phyloP scores from a whole-genome alignment of 345 rosid species.

The Moringa oleifera region DNA sequence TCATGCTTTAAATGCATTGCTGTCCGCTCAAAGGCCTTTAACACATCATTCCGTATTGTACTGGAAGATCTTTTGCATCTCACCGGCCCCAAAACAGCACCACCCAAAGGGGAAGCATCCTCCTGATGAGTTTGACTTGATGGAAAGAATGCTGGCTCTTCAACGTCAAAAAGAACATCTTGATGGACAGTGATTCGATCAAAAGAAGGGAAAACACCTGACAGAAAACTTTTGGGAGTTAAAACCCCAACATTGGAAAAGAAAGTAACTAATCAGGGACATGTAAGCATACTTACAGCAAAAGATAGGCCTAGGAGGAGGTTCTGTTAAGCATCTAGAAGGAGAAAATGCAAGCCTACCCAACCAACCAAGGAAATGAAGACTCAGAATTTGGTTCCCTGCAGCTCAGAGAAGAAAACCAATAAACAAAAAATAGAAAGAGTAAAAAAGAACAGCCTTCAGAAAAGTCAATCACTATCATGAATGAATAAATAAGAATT shows the following conservation, averaged over 20 bases:
- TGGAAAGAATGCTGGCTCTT: slow-evolving; percentile 1
- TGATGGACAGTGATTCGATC: slow-evolving; percentile 6
- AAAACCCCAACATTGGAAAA: neutral
- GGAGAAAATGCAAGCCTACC: no score
- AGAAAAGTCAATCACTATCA: no score
- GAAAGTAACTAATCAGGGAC: neutral
- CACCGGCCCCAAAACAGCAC: slow-evolving; percentile 9
- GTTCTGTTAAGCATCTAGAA: no score
- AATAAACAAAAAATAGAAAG: no score
- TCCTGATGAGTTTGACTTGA: slow-evolving; percentile 1
- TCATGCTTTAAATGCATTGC: neutral
- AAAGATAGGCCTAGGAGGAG: no score
- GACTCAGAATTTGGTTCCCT: no score
- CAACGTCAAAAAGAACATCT: neutral
- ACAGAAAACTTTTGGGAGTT: neutral
- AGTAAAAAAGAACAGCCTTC: no score
- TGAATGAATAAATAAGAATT: no score
- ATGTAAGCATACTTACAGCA: neutral
- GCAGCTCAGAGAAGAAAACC: no score
- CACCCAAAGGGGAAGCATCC: slow-evolving; percentile 13
- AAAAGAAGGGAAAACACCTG: slow-evolving; percentile 10
- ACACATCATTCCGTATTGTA: neutral
- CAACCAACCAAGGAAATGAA: no score
- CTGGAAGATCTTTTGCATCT: neutral
- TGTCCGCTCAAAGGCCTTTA: neutral